Percentiles rank a stretch among this genome's conserved stretches.
These are phyloP conservation scores for Ogataea angusta DNA, from an alignment of 805 yeast genomes.

Conservation along the genomic window DNA sequence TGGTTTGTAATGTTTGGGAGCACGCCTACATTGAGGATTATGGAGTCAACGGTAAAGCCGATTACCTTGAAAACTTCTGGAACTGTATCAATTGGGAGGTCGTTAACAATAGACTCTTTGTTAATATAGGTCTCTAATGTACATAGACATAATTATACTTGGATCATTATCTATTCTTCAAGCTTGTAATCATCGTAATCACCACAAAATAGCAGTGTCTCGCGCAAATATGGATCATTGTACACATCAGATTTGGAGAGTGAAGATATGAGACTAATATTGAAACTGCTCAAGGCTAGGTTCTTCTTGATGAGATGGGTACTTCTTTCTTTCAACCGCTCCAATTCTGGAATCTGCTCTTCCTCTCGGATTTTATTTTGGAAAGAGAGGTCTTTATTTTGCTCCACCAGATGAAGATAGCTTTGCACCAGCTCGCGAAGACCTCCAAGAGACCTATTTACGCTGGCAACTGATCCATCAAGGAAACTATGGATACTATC, in stretches of 20 bases:
- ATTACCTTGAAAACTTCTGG: conserved; percentile 75
- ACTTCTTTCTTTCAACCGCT: conserved; percentile 14
- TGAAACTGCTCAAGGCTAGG: conserved; percentile 28
- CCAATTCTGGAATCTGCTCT: conserved; percentile 14
- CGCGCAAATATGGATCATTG: conserved; percentile 27
- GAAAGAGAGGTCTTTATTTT: conserved; percentile 17
- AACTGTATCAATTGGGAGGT: conserved; percentile 83
- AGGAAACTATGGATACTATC: conserved; percentile 1
- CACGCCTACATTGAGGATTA: conserved; percentile 82
- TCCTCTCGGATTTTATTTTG: conserved; percentile 12
- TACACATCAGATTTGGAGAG: conserved; percentile 33
- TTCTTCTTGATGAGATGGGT: conserved; percentile 20
- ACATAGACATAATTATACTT: conserved; percentile 7
- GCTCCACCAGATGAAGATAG: conserved; percentile 13
- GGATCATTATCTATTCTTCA: conserved; percentile 10
- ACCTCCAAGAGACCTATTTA: conserved; percentile 4
- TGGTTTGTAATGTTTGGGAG: conserved; percentile 85
- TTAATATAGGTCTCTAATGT: conserved; percentile 17
- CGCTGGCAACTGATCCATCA: neutral
- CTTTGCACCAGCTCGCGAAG: conserved; percentile 9
- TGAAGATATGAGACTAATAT: conserved; percentile 33
- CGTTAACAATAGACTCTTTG: conserved; percentile 43
- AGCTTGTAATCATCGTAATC: conserved; percentile 29
- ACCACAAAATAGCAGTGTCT: conserved; percentile 31
- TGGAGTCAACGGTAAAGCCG: conserved; percentile 71